Conservation (phyloP, 164 flowering plant genomes). For the Aristolochia fimbriata region DNA sequence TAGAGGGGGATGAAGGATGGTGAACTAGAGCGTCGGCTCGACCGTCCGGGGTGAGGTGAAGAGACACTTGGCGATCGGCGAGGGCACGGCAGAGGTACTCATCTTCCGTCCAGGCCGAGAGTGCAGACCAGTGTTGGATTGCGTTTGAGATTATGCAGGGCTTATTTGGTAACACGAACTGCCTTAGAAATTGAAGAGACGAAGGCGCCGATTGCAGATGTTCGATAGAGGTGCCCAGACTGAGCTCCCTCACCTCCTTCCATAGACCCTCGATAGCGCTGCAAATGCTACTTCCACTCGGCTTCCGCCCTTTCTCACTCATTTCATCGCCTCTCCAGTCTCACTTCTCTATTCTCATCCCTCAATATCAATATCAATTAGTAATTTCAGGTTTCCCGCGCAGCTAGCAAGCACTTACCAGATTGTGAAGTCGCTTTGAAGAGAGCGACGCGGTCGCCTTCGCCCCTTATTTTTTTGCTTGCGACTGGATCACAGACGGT, state of each 20-base stretch:
- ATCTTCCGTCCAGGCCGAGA: conserved; percentile 34
- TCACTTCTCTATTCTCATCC: too few relatives aligned
- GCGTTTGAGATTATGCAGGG: conserved; percentile 85
- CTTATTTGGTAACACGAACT: conserved; percentile 60
- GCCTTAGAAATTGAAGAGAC: conserved; percentile 63
- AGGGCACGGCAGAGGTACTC: conserved; percentile 37
- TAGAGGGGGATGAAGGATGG: conserved; percentile 12
- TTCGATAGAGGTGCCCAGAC: conserved; percentile 45
- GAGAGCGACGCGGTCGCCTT: too few relatives aligned
- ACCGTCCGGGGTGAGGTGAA: conserved; percentile 53
- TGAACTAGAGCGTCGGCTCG: conserved; percentile 45
- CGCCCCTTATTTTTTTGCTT: too few relatives aligned
- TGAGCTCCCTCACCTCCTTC: conserved; percentile 75
- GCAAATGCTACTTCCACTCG: background rate
- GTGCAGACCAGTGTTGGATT: conserved; percentile 68
- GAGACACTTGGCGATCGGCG: conserved; percentile 28
- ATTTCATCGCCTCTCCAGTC: too few relatives aligned
- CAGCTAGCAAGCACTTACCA: too few relatives aligned
- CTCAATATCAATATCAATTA: too few relatives aligned
- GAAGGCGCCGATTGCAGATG: conserved; percentile 52
- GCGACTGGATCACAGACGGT: too few relatives aligned
- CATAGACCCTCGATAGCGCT: conserved; percentile 27
- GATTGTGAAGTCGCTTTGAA: too few relatives aligned
- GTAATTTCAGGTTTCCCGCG: too few relatives aligned
- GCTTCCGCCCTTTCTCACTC: background rate